Evolutionary conservation across 1,139 yeast species (phyloP), one percentile per base, ranked within the genome.

Genomic region (Pichia sp.): DNA sequence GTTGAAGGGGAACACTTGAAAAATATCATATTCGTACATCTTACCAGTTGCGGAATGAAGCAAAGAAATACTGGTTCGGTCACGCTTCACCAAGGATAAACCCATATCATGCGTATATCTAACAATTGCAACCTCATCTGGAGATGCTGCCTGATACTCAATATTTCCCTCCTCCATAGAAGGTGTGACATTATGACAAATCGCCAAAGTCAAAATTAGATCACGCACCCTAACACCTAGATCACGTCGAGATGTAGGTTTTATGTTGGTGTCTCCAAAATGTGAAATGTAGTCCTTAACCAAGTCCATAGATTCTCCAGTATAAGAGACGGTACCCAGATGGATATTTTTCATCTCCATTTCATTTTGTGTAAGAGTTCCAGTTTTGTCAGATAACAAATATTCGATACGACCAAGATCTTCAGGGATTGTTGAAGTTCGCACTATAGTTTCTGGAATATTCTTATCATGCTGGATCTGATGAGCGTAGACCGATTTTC

Each of bases 381-480:
- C 99, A 0, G 99, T 93, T 57, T 93, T 93, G 58, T 93, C 99
- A 46, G 91, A 81, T 31, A 93, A 66, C 38, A 93, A 63, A 57
- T 91, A 93, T 57, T 93, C 98, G 36, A 93, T 83, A 50, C 99
- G 70, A 13, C 99, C 99, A 46, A 93, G 66, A 60, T 93, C 99
- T 60, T 93, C 99, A 1, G 98, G 98, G 32, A 93, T 93, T 0
- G 98, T 93, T 35, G 96, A 86, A 0, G 98, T 91, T 54, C 99
- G 74, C 5, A 93, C 99, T 41, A 93, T 76, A 0, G 98, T 88
- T 11, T 78, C 86, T 2, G 85, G 80, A 16, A 93, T 91, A 7
- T 77, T 71, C 18, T 58, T 49, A 58, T 93, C 99, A 41, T 82
- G 87, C 55, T 91, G 95, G 44, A 93, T 93, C 55, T 93, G 96